A percentile compares a stretch with the other conserved stretches of the same genome.
Conservation (phyloP, 2,329 filamentous ascomycete genomes). For the Bisporella sp. region DNA sequence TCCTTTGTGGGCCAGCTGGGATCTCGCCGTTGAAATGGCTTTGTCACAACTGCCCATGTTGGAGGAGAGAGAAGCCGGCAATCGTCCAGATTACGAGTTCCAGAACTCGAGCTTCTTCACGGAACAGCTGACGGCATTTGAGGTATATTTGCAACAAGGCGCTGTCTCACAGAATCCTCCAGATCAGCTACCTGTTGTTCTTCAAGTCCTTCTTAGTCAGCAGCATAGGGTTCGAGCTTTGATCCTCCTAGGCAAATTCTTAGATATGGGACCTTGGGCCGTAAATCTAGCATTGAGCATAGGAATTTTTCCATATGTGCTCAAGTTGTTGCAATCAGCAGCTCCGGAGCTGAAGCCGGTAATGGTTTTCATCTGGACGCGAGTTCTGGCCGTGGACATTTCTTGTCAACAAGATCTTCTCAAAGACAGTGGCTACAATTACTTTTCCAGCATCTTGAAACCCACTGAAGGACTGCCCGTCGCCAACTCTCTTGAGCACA, state of each 20-base stretch:
- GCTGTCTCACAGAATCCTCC: constrained; percentile 81
- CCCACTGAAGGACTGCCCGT: constrained; percentile 78
- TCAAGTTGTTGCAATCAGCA: constrained; percentile 92
- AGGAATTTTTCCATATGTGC: constrained; percentile 97
- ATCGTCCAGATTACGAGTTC: constrained; percentile 69
- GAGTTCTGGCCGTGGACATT: constrained; percentile 89
- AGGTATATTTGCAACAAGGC: constrained; percentile 83
- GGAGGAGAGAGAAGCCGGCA: constrained; percentile 67
- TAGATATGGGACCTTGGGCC: constrained; percentile 95
- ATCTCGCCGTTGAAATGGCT: constrained; percentile 92
- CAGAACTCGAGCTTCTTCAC: constrained; percentile 94
- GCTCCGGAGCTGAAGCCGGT: constrained; percentile 92
- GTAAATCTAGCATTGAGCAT: constrained; percentile 97
- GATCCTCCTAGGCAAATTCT: constrained; percentile 84
- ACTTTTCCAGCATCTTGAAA: constrained; percentile 90
- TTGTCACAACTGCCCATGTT: constrained; percentile 81
- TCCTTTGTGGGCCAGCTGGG: constrained; percentile 95
- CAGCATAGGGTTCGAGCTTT: constrained; percentile 87
- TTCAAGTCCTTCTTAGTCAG: constrained; percentile 93
- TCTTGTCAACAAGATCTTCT: constrained; percentile 89
- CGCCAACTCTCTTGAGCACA: constrained; percentile 85
- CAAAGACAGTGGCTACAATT: constrained; percentile 95
- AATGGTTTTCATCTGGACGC: constrained; percentile 99
- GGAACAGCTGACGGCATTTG: constrained; percentile 93
- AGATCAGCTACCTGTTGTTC: constrained; percentile 90